Base-by-base conservation (phyloP, 164 flowering plant genomes). In the Stephania cephalantha region DNA sequence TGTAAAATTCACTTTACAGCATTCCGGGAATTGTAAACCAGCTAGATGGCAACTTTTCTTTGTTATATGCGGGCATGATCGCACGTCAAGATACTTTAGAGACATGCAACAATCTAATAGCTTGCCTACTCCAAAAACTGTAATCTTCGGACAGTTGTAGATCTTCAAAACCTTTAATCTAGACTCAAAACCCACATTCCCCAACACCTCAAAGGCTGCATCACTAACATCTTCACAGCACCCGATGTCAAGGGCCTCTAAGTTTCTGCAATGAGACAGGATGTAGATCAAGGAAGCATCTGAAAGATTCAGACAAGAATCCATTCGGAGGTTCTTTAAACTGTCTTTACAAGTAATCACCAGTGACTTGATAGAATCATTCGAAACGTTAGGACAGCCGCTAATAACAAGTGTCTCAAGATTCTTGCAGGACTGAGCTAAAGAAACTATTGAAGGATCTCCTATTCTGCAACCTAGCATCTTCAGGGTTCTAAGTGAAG, bases 221-320 rank as follows among this genome's bases (percentile, higher is more conserved):
- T 96, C 99, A 1, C 95, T 90, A 69, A 93, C 85, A 84, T 90
- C 86, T 76, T 90, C 91, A 76, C 99, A 92, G 85, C 94, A 91
- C 6, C 91, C 90, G 46, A 94, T 81, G 71, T 91, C 95, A 50
- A 96, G 90, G 67, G 84, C 88, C 85, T 92, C 97, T 5, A 96
- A 79, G 76, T 85, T 85, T 78, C 69, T 80, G 82, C 99, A 96
- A 22, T 83, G 75, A 8, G 79, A 75, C 22, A 96, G 73, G 25
- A 96, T 77, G 75, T 82, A 86, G 74, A 82, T 86, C 70, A 96
- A 68, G 31, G 97, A 84, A 74, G 87, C 76, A 70, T 92, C 99
- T 4, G 98, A 83, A 55, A 94, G 78, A 70, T 90, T 90, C 70
- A 85, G 50, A 80, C 99, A 96, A 97, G 97, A 92, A 76, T 90